A percentile compares a stretch with the other conserved stretches of the same genome.
Evolutionary conservation across 768 basidiomycete species (phyloP).

Genomic region (Auriscalpium vulgare): DNA sequence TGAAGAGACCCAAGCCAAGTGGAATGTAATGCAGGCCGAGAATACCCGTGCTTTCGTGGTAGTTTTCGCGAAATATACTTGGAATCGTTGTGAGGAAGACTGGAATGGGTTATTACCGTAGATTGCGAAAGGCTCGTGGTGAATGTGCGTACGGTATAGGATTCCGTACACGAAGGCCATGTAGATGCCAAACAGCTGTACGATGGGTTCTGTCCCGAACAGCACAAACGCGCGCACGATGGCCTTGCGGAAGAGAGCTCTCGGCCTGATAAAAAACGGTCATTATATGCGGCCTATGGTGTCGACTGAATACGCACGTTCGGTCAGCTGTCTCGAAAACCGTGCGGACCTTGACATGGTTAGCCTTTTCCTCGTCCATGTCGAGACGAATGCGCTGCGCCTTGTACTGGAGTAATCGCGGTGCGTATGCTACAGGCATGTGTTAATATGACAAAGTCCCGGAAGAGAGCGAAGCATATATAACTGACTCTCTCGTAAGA

Average conservation of each 20-base stretch:
- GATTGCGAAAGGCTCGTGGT: not conserved
- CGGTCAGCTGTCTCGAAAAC: slow-evolving; percentile 36
- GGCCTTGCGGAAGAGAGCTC: slow-evolving; percentile 40
- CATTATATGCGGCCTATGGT: no score
- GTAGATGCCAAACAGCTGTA: slow-evolving; percentile 59
- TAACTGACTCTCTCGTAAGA: slow-evolving; percentile 53
- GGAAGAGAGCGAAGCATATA: not conserved
- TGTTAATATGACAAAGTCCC: not conserved
- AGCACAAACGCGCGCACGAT: slow-evolving; percentile 63
- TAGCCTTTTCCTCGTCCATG: slow-evolving; percentile 40
- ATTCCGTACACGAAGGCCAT: slow-evolving; percentile 59
- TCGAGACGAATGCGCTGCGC: slow-evolving; percentile 37
- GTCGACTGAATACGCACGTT: slow-evolving; percentile 26
- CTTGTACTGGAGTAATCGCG: slow-evolving; percentile 37
- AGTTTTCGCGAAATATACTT: slow-evolving; percentile 44
- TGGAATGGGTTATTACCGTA: slow-evolving; percentile 17
- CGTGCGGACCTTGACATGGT: slow-evolving; percentile 34
- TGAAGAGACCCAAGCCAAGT: slow-evolving; percentile 50
- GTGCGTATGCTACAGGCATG: slow-evolving; percentile 19
- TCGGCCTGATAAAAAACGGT: slow-evolving; percentile 32
- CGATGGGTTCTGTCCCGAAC: slow-evolving; percentile 53
- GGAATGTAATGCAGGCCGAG: slow-evolving; percentile 65
- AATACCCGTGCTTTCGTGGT: slow-evolving; percentile 48
- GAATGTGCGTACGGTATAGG: slow-evolving; percentile 6
- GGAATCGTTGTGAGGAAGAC: slow-evolving; percentile 65